phyloP scores from a whole-genome alignment of 768 basidiomycete species.

The Serendipita sp. region DNA sequence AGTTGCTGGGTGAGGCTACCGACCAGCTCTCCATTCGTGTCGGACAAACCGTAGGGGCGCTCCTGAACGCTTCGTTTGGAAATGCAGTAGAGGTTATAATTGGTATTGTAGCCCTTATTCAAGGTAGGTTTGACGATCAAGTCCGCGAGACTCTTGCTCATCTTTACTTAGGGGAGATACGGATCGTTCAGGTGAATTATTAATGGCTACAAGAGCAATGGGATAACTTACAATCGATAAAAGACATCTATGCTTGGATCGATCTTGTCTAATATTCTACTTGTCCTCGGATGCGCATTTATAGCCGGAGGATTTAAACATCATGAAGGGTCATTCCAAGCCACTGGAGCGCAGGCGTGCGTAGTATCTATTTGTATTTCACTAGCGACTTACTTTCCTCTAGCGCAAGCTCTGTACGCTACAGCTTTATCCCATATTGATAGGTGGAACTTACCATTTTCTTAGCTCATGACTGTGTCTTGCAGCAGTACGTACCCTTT shows the following conservation, averaged over 20 bases:
- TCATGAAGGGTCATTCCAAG: conserved; percentile 56
- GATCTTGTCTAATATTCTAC: conserved; percentile 74
- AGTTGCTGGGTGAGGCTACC: conserved; percentile 68
- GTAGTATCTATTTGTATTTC: conserved; percentile 16
- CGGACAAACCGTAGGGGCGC: conserved; percentile 71
- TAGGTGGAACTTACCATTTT: conserved; percentile 7
- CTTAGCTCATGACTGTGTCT: conserved; percentile 66
- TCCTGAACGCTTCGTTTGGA: conserved; percentile 51
- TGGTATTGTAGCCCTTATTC: conserved; percentile 65
- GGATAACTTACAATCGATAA: background rate
- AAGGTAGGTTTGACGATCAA: conserved; percentile 33
- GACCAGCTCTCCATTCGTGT: conserved; percentile 64
- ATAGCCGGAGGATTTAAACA: conserved; percentile 59
- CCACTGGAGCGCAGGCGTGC: conserved; percentile 76
- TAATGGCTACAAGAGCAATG: background rate
- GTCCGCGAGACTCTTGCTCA: background rate
- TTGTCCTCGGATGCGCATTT: conserved; percentile 85
- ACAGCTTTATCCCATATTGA: conserved; percentile 9
- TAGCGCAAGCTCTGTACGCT: conserved; percentile 24
- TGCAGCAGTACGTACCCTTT: conserved; percentile 49
- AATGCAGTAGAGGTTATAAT: conserved; percentile 61
- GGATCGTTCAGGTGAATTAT: background rate
- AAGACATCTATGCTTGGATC: conserved; percentile 55
- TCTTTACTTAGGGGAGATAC: background rate
- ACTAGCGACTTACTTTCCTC: conserved; percentile 1